Conservation (phyloP, 176 grass and related monocot genomes). For the Zizania latifolia region DNA sequence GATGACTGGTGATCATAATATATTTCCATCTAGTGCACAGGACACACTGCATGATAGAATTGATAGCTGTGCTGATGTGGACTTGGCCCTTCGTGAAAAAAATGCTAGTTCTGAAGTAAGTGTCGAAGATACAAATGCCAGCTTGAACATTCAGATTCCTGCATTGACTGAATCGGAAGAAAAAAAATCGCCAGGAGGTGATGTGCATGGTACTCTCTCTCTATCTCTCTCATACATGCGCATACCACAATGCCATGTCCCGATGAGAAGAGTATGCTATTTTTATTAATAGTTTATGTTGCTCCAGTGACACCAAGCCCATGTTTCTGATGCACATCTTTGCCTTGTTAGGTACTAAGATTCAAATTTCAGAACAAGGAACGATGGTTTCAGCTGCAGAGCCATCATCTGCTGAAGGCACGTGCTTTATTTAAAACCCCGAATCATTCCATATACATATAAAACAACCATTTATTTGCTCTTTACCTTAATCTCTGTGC, state of each 20-base stretch:
- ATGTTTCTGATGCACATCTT: too few relatives aligned
- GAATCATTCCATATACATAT: background rate
- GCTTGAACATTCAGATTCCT: background rate
- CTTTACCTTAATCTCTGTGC: background rate
- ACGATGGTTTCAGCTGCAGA: too few relatives aligned
- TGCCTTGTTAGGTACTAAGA: too few relatives aligned
- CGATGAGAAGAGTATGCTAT: too few relatives aligned
- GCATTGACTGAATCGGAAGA: background rate
- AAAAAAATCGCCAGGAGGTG: background rate
- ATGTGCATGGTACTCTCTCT: background rate
- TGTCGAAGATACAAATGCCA: background rate
- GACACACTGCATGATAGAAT: background rate
- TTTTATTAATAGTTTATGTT: too few relatives aligned
- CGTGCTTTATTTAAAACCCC: background rate
- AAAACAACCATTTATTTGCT: background rate
- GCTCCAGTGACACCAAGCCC: too few relatives aligned
- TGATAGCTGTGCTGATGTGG: conserved; percentile 13
- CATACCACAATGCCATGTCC: too few relatives aligned
- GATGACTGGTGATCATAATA: conserved; percentile 19
- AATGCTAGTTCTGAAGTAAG: background rate
- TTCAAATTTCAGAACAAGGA: too few relatives aligned
- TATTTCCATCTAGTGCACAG: background rate
- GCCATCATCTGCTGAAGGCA: too few relatives aligned
- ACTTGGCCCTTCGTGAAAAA: background rate
- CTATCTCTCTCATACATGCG: background rate